Percentiles rank a stretch among this genome's conserved stretches.
Evolutionary conservation across 345 rosid genomes (phyloP).

Genomic region (Cardamine occulta): DNA sequence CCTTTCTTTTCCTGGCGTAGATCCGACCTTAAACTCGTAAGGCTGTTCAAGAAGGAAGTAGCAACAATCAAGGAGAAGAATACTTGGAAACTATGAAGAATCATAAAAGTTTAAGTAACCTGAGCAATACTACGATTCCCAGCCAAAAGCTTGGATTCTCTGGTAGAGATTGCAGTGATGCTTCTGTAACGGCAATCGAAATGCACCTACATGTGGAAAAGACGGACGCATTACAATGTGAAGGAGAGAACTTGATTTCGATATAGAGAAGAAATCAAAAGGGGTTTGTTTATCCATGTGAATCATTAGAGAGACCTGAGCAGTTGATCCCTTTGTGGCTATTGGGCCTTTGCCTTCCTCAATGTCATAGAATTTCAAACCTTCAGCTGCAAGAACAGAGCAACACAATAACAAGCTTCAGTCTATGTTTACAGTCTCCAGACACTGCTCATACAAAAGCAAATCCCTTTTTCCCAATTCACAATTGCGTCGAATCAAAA

Average conservation of each 20-base stretch:
- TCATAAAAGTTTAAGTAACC: constrained; percentile 46
- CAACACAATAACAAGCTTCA: constrained; percentile 29
- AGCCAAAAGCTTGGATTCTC: constrained; percentile 92
- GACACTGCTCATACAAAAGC: constrained; percentile 17
- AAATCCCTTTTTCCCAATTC: background rate
- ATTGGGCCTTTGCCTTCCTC: constrained; percentile 79
- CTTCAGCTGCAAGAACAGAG: constrained; percentile 61
- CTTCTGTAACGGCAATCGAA: constrained; percentile 79
- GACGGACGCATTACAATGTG: background rate
- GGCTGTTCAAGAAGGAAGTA: constrained; percentile 52
- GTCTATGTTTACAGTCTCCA: constrained; percentile 13
- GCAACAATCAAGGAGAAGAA: constrained; percentile 4
- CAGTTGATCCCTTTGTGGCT: constrained; percentile 76
- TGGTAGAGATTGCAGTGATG: constrained; percentile 77
- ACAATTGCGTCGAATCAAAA: background rate
- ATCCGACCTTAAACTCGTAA: constrained; percentile 85
- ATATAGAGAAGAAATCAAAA: constrained; percentile 4
- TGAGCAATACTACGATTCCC: constrained; percentile 92
- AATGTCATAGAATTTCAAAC: constrained; percentile 82
- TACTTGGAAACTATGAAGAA: background rate
- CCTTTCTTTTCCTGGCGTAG: constrained; percentile 84
- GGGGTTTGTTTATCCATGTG: background rate
- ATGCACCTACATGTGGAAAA: constrained; percentile 60
- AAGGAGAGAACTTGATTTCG: background rate
- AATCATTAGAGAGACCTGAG: constrained; percentile 54